Percentiles rank a stretch among this genome's conserved stretches.
Conservation (phyloP, 2,329 filamentous ascomycete species). For the Teratosphaeria zuluensis region DNA sequence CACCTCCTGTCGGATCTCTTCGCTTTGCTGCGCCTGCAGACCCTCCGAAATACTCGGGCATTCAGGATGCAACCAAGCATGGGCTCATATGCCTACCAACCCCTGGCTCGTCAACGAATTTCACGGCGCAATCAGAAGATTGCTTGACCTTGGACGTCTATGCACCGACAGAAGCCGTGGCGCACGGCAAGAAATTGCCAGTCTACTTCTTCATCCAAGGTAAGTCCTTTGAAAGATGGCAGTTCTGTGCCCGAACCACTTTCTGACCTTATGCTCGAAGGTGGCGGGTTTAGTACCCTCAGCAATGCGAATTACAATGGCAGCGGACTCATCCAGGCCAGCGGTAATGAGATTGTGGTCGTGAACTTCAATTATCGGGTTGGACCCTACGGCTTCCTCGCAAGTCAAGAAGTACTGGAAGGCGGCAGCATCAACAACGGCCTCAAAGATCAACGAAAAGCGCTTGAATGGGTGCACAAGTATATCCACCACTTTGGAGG, state of each 20-base stretch:
- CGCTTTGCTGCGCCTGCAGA: constrained; percentile 60
- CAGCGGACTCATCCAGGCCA: constrained; percentile 50
- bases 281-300: constrained; percentile 39
- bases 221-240: too few relatives aligned
- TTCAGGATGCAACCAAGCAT: constrained; percentile 43
- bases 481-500: constrained; percentile 61
- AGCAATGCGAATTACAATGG: constrained; percentile 47
- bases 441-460: constrained; percentile 59
- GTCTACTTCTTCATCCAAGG: constrained; percentile 51
- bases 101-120: not conserved
- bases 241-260: too few relatives aligned
- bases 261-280: constrained; percentile 4
- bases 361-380: constrained; percentile 71
- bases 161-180: constrained; percentile 45
- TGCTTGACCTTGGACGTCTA: constrained; percentile 61
- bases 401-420: constrained; percentile 43
- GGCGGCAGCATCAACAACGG: constrained; percentile 56
- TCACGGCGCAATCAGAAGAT: constrained; percentile 42
- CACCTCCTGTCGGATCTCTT: constrained; percentile 54
- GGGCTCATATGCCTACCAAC: constrained; percentile 28
- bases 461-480: constrained; percentile 58
- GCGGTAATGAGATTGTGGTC: constrained; percentile 53
- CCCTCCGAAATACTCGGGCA: constrained; percentile 39
- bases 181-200: constrained; percentile 45
- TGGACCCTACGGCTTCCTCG: constrained; percentile 63